Percentiles rank a stretch among this genome's conserved stretches.
These are phyloP conservation scores for Albugo laibachii DNA, from an alignment of 352 stramenopile genomes.

Conservation along the genomic window DNA sequence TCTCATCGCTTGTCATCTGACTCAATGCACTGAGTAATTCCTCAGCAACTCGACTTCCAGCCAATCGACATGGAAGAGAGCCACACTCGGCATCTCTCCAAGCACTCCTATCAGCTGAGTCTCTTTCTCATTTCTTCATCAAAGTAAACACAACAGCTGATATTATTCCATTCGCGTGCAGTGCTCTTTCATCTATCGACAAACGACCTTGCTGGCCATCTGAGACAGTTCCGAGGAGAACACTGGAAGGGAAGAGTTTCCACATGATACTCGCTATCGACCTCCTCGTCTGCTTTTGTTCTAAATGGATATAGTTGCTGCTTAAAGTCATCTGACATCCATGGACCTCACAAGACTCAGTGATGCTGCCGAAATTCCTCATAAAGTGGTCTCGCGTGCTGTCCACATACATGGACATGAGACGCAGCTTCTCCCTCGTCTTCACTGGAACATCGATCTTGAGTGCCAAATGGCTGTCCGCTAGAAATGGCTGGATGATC, in stretches of 20 bases:
- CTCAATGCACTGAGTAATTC: too few relatives aligned
- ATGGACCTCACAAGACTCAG: constrained; percentile 45
- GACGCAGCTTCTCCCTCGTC: constrained; percentile 18
- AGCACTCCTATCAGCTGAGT: too few relatives aligned
- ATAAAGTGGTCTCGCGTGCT: constrained; percentile 54
- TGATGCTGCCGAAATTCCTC: constrained; percentile 15
- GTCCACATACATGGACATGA: constrained; percentile 9
- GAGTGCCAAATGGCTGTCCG: constrained; percentile 12
- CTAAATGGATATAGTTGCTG: constrained; percentile 40
- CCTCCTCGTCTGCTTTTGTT: background rate
- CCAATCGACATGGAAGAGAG: too few relatives aligned
- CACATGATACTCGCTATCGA: constrained; percentile 6
- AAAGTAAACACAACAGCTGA: constrained; percentile 58
- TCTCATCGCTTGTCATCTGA: constrained; percentile 89
- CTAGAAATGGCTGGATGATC: constrained; percentile 46
- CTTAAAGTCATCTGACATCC: constrained; percentile 46
- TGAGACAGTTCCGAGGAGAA: constrained; percentile 36
- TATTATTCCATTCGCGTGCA: constrained; percentile 71
- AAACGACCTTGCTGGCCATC: constrained; percentile 36
- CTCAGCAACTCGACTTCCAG: too few relatives aligned
- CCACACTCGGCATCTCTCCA: too few relatives aligned
- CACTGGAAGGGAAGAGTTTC: constrained; percentile 1
- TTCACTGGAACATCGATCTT: background rate
- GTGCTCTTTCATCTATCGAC: constrained; percentile 5
- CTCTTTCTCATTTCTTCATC: constrained; percentile 34